Evolutionary conservation across 805 yeast species (phyloP), one percentile per base, ranked within the genome.

Genomic region (Saccharomycopsis synnaedendra): DNA sequence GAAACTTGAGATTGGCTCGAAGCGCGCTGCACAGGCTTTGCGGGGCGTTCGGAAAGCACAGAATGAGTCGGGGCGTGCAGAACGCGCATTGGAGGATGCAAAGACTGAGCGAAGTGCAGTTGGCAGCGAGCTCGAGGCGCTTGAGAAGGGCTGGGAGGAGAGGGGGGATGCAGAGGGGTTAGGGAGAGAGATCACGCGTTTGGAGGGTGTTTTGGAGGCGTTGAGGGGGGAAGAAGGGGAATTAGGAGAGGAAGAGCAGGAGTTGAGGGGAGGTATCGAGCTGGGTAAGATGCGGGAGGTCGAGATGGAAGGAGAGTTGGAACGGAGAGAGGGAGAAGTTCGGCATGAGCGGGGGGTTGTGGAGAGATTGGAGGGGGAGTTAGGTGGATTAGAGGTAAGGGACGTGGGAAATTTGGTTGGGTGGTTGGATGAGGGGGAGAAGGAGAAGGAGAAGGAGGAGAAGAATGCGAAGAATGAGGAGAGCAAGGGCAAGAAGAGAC

Each of bases 251-350:
- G 67, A 57, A 48, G 61, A 65, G 29, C 71, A 67, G 34, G 66
- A 59, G 5, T 67, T 68, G 50, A 62, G 62, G 50, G 64, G 64
- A 5, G 64, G 71, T 45, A 70, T 80, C 46, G 78, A 80, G 52
- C 72, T 73, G 34, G 70, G 80, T 55, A 73, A 77, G 57, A 77
- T 85, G 5, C 67, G 69, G 11, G 88, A 84, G 59, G 72, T 84
- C 43, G 90, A 84, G 57, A 63, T 82, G 31, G 74, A 72, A 32
- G 80, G 78, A 56, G 76, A 75, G 56, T 62, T 81, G 44, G 89
- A 82, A 48, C 79, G 77, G 54, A 70, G 72, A 50, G 71, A 69
- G 49, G 58, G 66, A 1, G 56, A 69, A 3, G 56, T 68, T 4
- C 63, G 56, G 34, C 63, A 64, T 29, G 58, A 74, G 8, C 63